Evolutionary conservation across 2,329 filamentous ascomycete species (phyloP), one percentile per base, ranked within the genome.

Genomic region (Hymenoscyphus albidus): DNA sequence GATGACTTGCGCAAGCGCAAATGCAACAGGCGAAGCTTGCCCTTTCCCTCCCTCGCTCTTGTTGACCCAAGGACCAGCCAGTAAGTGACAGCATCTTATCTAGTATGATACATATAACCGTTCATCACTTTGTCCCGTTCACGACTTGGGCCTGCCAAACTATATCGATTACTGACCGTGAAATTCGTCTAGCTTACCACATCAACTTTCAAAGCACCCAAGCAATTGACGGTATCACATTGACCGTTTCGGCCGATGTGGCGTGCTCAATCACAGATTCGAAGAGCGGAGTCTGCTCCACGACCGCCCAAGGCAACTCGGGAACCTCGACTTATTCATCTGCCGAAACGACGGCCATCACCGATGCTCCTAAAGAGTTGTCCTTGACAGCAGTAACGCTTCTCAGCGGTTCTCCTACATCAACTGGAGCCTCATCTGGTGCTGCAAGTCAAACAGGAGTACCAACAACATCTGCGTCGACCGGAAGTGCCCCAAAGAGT

Each of bases 21-120:
- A 51, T 14, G 14, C 62, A 9, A 58, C 42, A 6, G n/a, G 51
- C 5, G 62, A 64, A 6, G 62, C 64, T 2, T 72, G 71, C 32
- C 65, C 55, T 38, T 1, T 72, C 39, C 71, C 72, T 3, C 7
- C 65, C 4, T 48, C 48, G 3, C 71, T 74, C 32, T 66, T 62
- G 3, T 67, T 70, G 42, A 72, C 71, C 0, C 68, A 72, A 65
- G 70, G 70, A 18, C 69, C 70, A 16, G 70, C 69, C 3, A 73
- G 71, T 7, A 42, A n/a, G 62, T 56, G 22, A 70, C 67, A 56
- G 55, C 35, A 2, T 62, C 55, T n/a, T 22, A 5, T 22, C 31
- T 54, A 40, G 10, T n/a, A 14, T 14, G n/a, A 16, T 35, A 7
- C 35, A 35, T 5, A 35, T 35, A 35, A 10, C 35, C 9, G 35